These are phyloP conservation scores for Pulicaria dysenterica DNA, from an alignment of 129 eudicot genomes.

Conservation along the genomic window DNA sequence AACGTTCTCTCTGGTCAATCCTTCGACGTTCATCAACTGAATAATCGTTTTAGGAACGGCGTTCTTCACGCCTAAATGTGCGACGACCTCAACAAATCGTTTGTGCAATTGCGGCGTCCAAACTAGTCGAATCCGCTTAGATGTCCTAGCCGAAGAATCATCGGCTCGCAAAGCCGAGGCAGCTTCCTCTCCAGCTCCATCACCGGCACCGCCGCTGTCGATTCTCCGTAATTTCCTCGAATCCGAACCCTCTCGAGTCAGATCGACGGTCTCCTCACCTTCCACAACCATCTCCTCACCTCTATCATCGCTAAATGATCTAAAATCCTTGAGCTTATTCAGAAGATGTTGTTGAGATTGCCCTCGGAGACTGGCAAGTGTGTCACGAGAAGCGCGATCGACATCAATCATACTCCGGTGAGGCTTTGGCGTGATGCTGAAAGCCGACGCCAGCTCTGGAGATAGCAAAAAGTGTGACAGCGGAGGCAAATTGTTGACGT, in stretches of 20 bases:
- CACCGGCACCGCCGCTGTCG: slow-evolving; percentile 20
- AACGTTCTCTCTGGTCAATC: slow-evolving; percentile 77
- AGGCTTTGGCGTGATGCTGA: slow-evolving; percentile 64
- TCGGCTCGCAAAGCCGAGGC: slow-evolving; percentile 2
- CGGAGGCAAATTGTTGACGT: slow-evolving; percentile 54
- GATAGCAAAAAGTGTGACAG: slow-evolving; percentile 59
- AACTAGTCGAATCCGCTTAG: slow-evolving; percentile 59
- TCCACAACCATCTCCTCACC: slow-evolving; percentile 30
- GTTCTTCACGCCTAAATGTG: slow-evolving; percentile 61
- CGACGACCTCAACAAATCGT: slow-evolving; percentile 77
- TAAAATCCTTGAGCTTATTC: background rate
- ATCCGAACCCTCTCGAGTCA: slow-evolving; percentile 38
- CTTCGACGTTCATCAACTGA: slow-evolving; percentile 92
- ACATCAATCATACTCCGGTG: slow-evolving; percentile 56
- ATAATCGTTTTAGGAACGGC: slow-evolving; percentile 82
- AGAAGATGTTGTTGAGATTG: slow-evolving; percentile 4
- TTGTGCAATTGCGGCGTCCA: slow-evolving; percentile 87
- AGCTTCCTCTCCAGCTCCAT: slow-evolving; percentile 32
- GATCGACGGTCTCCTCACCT: slow-evolving; percentile 38
- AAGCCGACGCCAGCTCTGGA: slow-evolving; percentile 66
- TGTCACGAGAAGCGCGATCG: slow-evolving; percentile 59
- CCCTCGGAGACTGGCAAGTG: slow-evolving; percentile 46
- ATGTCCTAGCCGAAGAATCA: slow-evolving; percentile 25
- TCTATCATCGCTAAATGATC: slow-evolving; percentile 28
- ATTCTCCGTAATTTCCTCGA: slow-evolving; percentile 40